Evolutionary conservation across 2,329 filamentous ascomycete species (phyloP), one percentile per base, ranked within the genome.

Genomic region (Fusarium haematococcum): DNA sequence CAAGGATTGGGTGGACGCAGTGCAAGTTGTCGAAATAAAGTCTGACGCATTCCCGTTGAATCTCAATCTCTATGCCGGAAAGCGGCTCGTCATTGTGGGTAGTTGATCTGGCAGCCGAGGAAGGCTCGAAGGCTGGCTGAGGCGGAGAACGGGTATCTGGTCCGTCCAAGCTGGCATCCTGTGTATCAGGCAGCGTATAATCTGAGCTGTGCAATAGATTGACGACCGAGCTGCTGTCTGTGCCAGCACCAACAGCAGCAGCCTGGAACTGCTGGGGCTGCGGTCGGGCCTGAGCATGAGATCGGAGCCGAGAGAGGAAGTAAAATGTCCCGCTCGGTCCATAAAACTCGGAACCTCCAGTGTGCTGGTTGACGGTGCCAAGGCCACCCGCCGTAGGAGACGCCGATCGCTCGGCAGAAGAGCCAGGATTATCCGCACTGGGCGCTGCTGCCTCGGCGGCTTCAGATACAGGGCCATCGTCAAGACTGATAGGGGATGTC

Each of bases 141-240:
- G 18, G 7, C 23, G 23, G 43, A 27, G 43, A 48, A 23, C 16
- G 32, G 35, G 33, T 35, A 11, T 39, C 35, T 25, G 32, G 27
- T 33, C 27, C 50, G 18, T 33, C 9, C 30, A 25, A 45, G 20
- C 48, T 54, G n/a, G n/a, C 32, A 11, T 62, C 56, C 10, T 57
- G 56, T 11, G 62, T 14, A 9, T 57, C 48, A 11, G 62, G 45
- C 18, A 57, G 56, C 2, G 63, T 48, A 33, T 69, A 69, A 41
- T 69, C 67, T n/a, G 67, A 67, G 39, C 67, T 69, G 18, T 69
- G 67, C 11, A 69, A 50, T 18, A 67, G 39, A 35, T 62, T 67
- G 8, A 69, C 58, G 16, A 69, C 67, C 23, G 67, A 69, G 25
- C 35, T 25, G 5, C 65, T 41, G 16, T 64, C 67, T 4, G 30